Conservation (phyloP, 495 filamentous ascomycete genomes). For the Daldinia caldariorum region DNA sequence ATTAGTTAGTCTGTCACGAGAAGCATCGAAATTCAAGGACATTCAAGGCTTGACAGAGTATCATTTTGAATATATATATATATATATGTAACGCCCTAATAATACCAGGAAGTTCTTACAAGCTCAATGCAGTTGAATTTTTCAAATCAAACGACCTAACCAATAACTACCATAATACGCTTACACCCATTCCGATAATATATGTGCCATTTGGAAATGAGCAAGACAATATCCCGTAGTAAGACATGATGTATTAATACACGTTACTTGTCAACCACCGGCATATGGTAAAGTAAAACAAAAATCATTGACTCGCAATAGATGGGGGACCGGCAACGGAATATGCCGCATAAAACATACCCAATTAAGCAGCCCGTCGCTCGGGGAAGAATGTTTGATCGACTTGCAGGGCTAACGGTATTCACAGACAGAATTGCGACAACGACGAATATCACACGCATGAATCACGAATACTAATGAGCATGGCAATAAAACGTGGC, state of each 20-base stretch:
- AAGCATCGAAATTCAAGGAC: neutral
- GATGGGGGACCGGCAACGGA: conserved; percentile 6
- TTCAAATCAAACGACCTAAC: neutral
- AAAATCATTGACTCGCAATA: neutral
- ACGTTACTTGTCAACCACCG: neutral
- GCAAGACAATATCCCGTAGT: neutral
- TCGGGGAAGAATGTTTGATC: conserved; percentile 36
- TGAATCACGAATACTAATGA: conserved; percentile 10
- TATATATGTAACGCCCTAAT: neutral
- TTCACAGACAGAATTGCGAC: conserved; percentile 4
- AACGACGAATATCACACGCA: conserved; percentile 11
- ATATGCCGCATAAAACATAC: conserved; percentile 21
- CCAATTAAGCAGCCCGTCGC: conserved; percentile 14
- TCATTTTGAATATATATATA: neutral
- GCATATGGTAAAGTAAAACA: neutral
- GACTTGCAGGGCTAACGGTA: conserved; percentile 21
- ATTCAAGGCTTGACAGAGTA: neutral
- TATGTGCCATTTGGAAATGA: neutral
- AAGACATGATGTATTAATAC: neutral
- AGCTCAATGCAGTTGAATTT: neutral
- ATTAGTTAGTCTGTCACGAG: too few species aligned
- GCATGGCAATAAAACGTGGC: conserved; percentile 32
- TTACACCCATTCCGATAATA: neutral
- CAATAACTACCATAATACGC: neutral
- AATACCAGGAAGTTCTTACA: neutral